Evolutionary conservation across 2,329 filamentous ascomycete species (phyloP).

Genomic region (Colletotrichum gloeosporioides): DNA sequence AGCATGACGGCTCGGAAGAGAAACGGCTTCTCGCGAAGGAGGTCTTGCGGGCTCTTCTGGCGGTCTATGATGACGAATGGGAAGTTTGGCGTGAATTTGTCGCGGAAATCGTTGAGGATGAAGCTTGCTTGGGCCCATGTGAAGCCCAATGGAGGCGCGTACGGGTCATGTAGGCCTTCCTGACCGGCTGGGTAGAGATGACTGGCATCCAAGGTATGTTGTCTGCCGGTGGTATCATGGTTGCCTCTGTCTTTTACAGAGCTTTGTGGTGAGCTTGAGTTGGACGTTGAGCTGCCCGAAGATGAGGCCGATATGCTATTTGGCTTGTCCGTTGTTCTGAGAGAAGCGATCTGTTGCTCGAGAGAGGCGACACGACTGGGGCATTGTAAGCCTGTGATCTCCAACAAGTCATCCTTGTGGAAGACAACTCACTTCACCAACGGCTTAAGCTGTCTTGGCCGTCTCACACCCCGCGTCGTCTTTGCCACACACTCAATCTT

Average conservation of each 20-base stretch:
- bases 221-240: not conserved
- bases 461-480: conserved; percentile 33
- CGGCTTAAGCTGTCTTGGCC: conserved; percentile 33
- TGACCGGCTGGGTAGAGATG: not conserved
- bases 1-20: conserved; percentile 44
- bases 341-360: conserved; percentile 25
- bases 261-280: not conserved
- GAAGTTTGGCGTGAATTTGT: conserved; percentile 38
- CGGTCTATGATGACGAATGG: conserved; percentile 42
- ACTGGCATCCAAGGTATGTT: not conserved
- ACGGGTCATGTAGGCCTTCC: not conserved
- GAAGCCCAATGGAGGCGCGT: conserved; percentile 36
- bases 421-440: conserved; percentile 27
- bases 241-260: not conserved
- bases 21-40: conserved; percentile 40
- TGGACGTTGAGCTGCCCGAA: not conserved
- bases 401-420: not conserved
- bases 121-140: conserved; percentile 43
- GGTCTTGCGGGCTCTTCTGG: conserved; percentile 30
- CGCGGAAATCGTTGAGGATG: conserved; percentile 37
- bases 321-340: conserved; percentile 9
- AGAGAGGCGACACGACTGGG: conserved; percentile 28
- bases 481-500: conserved; percentile 33
- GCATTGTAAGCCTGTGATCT: not conserved
- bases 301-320: not conserved